Base-by-base conservation (phyloP, 1,284 basidiomycete species). In the Apiotrichum mycotoxinovorans region DNA sequence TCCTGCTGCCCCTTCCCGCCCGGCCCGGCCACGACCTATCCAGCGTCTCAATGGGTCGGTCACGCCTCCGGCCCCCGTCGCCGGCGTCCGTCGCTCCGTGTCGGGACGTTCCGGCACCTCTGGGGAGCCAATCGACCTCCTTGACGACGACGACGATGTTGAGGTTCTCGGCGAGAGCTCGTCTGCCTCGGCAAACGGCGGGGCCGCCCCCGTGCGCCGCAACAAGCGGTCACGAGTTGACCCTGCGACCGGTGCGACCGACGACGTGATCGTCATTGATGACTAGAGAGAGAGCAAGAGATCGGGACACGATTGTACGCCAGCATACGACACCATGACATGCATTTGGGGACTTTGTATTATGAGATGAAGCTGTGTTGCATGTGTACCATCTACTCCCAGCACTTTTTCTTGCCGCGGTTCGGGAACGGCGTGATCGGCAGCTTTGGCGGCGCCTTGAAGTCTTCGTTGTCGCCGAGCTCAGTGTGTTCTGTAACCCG, bases 351-450 rank as follows among this genome's bases (percentile, higher is more conserved):
- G n/a, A n/a, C n/a, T 30, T 30, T 30, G 30, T 30, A 30, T 30
- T 30, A n/a, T n/a, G n/a, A n/a, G n/a, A n/a, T n/a, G n/a, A n/a
- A n/a, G n/a, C n/a, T n/a, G n/a, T n/a, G n/a, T n/a, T n/a, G 14
- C 20, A 15, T n/a, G 18, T 38, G 17, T n/a, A 14, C 37, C 17
- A 3, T 38, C 51, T 56, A 60, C 60, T 61, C 60, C 50, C 56
- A 56, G 53, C 60, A 57, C 60, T 58, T 60, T 43, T 56, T 55
- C 50, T 62, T 67, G 41, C 64, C 67, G 35, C 71, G 63, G 57
- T 73, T 75, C 5, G 74, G 73, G 65, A 75, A 74, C 11, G 73
- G 74, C 22, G 73, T 75, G 4, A 66, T 64, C 38, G 72, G 73
- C 44, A 72, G 56, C 51, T 62, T 65, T 8, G 68, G 61, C 22